Conservation (phyloP, 2,329 filamentous ascomycete genomes). For the Pestalotiopsis sp. region DNA sequence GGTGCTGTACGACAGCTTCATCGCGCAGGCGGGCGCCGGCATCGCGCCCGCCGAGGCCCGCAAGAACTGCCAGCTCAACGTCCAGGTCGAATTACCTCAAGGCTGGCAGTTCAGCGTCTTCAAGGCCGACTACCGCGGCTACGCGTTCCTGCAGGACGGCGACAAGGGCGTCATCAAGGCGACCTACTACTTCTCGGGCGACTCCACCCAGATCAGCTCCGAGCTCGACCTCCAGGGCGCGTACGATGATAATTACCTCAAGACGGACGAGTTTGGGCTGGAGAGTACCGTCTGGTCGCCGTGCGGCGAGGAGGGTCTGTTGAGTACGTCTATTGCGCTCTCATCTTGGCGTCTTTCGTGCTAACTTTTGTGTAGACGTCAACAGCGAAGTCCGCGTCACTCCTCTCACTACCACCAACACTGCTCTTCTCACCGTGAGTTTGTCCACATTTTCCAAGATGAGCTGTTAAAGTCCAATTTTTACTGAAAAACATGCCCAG, state of each 20-base stretch:
- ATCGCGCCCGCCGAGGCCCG: constrained; percentile 44
- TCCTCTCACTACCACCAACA: constrained; percentile 19
- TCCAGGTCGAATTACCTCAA: constrained; percentile 39
- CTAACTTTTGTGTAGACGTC: constrained; percentile 39
- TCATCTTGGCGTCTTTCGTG: background rate
- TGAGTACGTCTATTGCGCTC: constrained; percentile 41
- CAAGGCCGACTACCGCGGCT: constrained; percentile 53
- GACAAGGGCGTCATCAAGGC: constrained; percentile 51
- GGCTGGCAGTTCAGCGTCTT: constrained; percentile 38
- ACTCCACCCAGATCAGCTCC: constrained; percentile 40
- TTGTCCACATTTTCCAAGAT: background rate
- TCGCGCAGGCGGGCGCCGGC: constrained; percentile 49
- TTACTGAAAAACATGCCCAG: constrained; percentile 14
- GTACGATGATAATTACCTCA: constrained; percentile 41
- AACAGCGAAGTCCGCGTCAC: constrained; percentile 49
- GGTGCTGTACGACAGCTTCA: constrained; percentile 55
- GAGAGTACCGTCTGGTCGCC: constrained; percentile 54
- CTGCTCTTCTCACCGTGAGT: constrained; percentile 29
- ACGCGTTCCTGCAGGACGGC: constrained; percentile 46
- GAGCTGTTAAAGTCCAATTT: background rate
- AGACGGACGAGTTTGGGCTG: constrained; percentile 46
- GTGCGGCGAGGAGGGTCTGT: constrained; percentile 48
- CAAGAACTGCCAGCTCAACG: constrained; percentile 57
- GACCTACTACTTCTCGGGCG: constrained; percentile 57
- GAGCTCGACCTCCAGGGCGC: constrained; percentile 46